phyloP scores from a whole-genome alignment of 164 flowering plant genomes.

The Buxus sempervirens region DNA sequence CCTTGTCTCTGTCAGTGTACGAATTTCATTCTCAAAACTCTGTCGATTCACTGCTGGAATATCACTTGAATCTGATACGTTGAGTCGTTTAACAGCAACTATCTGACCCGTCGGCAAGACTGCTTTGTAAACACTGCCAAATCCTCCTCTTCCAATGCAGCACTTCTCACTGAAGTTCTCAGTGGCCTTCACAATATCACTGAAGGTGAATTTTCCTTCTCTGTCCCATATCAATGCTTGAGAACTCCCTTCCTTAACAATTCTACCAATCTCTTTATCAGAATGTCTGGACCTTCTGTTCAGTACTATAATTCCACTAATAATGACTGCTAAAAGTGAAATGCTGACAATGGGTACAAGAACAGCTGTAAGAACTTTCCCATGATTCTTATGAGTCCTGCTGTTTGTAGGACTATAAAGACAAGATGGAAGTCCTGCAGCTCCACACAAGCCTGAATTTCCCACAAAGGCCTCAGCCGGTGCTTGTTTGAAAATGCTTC shows the following conservation, averaged over 20 bases:
- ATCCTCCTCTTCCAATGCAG: conserved; percentile 64
- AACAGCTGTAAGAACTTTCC: conserved; percentile 28
- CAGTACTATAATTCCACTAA: conserved; percentile 10
- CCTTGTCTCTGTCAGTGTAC: conserved; percentile 42
- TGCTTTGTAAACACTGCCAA: conserved; percentile 57
- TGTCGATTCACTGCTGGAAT: conserved; percentile 22
- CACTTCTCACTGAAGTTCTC: conserved; percentile 41
- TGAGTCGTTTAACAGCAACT: conserved; percentile 56
- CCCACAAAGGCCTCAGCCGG: conserved; percentile 10
- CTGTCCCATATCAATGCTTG: conserved; percentile 46
- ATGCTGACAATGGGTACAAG: conserved; percentile 25
- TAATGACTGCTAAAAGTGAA: conserved; percentile 10
- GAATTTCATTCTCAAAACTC: conserved; percentile 60
- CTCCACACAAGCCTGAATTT: conserved; percentile 41
- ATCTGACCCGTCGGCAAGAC: conserved; percentile 36
- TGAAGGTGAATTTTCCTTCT: conserved; percentile 45
- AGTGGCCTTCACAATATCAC: conserved; percentile 47
- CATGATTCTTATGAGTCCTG: conserved; percentile 10
- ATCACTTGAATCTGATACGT: conserved; percentile 30
- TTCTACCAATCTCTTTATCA: conserved; percentile 20
- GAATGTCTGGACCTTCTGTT: conserved; percentile 4
- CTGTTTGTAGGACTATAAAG: neutral
- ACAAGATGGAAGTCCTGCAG: conserved; percentile 34
- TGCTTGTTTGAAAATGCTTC: conserved; percentile 13
- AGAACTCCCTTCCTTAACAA: neutral